phyloP scores from a whole-genome alignment of 2,329 filamentous ascomycete genomes.

The Colletotrichum destructivum region DNA sequence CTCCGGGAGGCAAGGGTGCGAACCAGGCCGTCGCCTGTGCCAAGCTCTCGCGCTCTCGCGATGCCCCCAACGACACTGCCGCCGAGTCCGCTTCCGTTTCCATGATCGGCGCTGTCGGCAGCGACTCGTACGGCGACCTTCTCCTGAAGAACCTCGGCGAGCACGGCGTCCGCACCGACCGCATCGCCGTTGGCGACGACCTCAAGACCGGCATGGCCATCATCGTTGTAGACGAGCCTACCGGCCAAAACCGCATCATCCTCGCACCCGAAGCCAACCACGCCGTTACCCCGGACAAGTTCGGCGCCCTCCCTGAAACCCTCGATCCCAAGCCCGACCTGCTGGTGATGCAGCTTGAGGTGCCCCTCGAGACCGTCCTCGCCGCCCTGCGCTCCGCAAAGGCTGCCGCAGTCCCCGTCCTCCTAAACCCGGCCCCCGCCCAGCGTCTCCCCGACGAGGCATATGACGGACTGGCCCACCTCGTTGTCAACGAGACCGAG shows the following conservation, averaged over 20 bases:
- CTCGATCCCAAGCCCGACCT: constrained; percentile 67
- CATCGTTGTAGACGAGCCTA: constrained; percentile 81
- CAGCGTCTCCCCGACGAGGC: constrained; percentile 75
- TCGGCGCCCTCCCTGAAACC: constrained; percentile 49
- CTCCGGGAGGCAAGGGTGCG: constrained; percentile 92
- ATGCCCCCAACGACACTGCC: constrained; percentile 46
- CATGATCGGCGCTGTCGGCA: constrained; percentile 83
- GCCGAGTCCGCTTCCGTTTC: constrained; percentile 64
- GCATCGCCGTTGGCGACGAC: constrained; percentile 60
- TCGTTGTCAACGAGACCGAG: constrained; percentile 94
- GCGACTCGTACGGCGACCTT: constrained; percentile 75
- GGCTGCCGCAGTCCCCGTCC: constrained; percentile 68
- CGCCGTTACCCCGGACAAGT: constrained; percentile 56
- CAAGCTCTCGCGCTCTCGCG: constrained; percentile 76
- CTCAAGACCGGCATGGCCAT: constrained; percentile 78
- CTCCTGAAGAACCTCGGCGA: constrained; percentile 71
- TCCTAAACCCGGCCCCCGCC: constrained; percentile 91
- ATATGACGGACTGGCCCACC: constrained; percentile 79
- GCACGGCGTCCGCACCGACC: constrained; percentile 74
- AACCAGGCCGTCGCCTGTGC: constrained; percentile 95
- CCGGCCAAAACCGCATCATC: constrained; percentile 84
- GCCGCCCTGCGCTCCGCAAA: constrained; percentile 70
- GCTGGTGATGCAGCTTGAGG: constrained; percentile 85
- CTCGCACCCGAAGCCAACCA: constrained; percentile 81
- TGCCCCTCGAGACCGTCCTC: constrained; percentile 76